Base-by-base conservation (phyloP, 352 stramenopile species). In the Phytophthora sansomeana region DNA sequence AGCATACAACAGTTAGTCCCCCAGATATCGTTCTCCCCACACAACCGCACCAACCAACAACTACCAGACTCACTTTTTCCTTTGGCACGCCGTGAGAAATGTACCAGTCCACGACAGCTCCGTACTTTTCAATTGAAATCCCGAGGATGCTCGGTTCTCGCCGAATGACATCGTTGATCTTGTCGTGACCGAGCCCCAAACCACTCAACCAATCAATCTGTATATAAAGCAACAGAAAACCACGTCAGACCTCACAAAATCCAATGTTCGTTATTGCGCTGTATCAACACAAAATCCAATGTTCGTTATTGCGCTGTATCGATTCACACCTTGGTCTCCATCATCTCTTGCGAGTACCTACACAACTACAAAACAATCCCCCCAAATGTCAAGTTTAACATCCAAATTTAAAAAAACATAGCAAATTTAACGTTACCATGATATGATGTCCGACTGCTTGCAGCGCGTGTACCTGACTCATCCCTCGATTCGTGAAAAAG, bases 81-180 rank as follows among this genome's bases (percentile, higher is more conserved):
- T 46, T 24, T 17, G 42, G 48, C 9, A 87, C 78, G 13, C 74
- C 74, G 6, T 71, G 58, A 6, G 52, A 30, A 28, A 75, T 58
- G 48, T 75, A 81, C 74, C 74, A 81, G 13, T 75, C 43, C 6
- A 65, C 53, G 2, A 77, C n/a, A 14, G 47, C 21, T 36, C 61
- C 16, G 6, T 75, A 52, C 39, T 71, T 61, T 14, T 81, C 61
- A 13, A 71, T 47, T 4, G 63, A 64, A 24, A 64, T 43, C 13
- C 74, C 74, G 21, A 81, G 38, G 38, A 81, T 78, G 41, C 69
- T 69, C 0, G 70, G 70, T 21, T 77, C 51, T 19, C 70, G 67
- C 42, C 30, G 36, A 47, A 81, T 75, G 9, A 42, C 53, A 11
- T 14, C 42, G 42, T 69, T 39, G 32, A 81, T 58, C 63, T 78